These are phyloP conservation scores for Aphanomyces invadans DNA, from an alignment of 352 stramenopile species.

Conservation along the genomic window DNA sequence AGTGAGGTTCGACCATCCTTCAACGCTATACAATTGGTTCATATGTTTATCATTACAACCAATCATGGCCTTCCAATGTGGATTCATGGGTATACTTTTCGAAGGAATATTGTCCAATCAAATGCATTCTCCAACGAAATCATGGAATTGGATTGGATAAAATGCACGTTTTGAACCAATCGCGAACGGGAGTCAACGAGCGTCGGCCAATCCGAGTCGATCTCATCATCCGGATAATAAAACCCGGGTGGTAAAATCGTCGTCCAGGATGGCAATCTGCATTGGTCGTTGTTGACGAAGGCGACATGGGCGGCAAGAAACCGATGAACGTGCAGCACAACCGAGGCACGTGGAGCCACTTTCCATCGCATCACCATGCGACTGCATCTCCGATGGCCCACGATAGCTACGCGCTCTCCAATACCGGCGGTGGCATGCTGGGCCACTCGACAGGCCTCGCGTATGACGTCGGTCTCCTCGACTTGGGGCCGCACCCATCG, in stretches of 20 bases:
- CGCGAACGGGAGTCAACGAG: neutral
- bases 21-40: neutral
- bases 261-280: neutral
- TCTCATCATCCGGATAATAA: neutral
- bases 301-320: slow-evolving; percentile 24
- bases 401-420: neutral
- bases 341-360: slow-evolving; percentile 19
- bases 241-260: slow-evolving; percentile 16
- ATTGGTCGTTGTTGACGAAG: neutral
- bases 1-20: too few relatives aligned
- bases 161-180: neutral
- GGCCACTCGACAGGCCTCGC: slow-evolving; percentile 1
- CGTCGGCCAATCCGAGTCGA: slow-evolving; percentile 2
- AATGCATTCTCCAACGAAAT: neutral
- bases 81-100: too few relatives aligned
- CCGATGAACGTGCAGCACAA: slow-evolving; percentile 24
- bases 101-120: slow-evolving; percentile 6
- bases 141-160: neutral
- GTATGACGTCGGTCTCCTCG: slow-evolving; percentile 20
- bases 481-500: slow-evolving; percentile 14
- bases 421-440: neutral
- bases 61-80: neutral
- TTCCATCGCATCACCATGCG: slow-evolving; percentile 12
- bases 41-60: neutral
- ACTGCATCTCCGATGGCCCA: neutral